Conservation (phyloP, 768 basidiomycete species). For the Neoboletus brunneissimus region DNA sequence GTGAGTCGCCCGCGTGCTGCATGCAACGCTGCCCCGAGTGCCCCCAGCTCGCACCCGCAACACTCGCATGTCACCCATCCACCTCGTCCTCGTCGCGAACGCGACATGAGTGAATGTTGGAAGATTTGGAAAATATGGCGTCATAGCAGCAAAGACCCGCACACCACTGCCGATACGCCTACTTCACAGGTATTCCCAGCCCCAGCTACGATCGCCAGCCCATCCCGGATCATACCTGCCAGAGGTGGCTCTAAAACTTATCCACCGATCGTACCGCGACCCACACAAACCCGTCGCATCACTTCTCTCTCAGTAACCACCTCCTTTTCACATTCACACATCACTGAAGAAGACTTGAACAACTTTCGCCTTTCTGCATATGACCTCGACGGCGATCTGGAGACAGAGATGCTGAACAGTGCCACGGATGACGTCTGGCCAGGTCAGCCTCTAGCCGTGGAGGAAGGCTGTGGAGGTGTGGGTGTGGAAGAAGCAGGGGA, state of each 20-base stretch:
- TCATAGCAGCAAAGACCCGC: neutral
- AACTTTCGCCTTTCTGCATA: slow-evolving; percentile 23
- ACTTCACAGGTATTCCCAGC: neutral
- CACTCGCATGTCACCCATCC: slow-evolving; percentile 2
- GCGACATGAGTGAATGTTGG: slow-evolving; percentile 9
- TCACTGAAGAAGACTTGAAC: slow-evolving; percentile 24
- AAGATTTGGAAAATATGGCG: slow-evolving; percentile 18
- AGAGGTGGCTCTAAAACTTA: neutral
- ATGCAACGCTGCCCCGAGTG: neutral
- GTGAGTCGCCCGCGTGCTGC: slow-evolving; percentile 19
- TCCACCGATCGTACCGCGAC: slow-evolving; percentile 2
- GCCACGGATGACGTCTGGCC: slow-evolving; percentile 20
- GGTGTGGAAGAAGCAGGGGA: neutral
- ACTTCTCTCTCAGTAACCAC: slow-evolving; percentile 23
- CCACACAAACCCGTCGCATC: slow-evolving; percentile 16
- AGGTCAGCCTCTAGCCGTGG: slow-evolving; percentile 13
- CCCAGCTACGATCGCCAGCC: neutral
- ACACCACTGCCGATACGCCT: neutral
- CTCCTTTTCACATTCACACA: slow-evolving; percentile 22
- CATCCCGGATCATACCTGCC: neutral
- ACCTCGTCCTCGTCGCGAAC: neutral
- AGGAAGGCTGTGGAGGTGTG: neutral
- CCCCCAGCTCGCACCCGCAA: neutral
- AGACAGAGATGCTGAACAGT: slow-evolving; percentile 25
- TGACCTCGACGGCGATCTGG: slow-evolving; percentile 27